These are phyloP conservation scores for Noccaea bulbosa DNA, from an alignment of 345 rosid genomes.

Conservation along the genomic window DNA sequence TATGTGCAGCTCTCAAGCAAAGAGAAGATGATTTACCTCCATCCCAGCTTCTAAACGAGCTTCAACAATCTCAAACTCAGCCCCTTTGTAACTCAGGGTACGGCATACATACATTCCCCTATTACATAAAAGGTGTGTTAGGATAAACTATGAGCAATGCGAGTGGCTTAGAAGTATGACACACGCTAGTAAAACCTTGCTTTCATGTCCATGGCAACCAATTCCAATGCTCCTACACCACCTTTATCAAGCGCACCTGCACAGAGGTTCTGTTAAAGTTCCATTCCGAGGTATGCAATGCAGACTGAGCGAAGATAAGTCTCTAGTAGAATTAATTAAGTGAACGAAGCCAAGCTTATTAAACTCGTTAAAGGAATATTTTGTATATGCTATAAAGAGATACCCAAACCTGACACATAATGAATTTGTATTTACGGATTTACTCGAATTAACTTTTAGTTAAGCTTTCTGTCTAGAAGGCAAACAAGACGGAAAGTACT, in stretches of 20 bases:
- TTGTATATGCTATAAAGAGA: slow-evolving; percentile 20
- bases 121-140: slow-evolving; percentile 39
- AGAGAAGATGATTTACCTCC: slow-evolving; percentile 61
- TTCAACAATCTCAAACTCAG: slow-evolving; percentile 91
- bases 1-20: slow-evolving; percentile 20
- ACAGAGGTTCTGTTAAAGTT: slow-evolving; percentile 28
- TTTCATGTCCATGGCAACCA: slow-evolving; percentile 99
- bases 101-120: slow-evolving; percentile 99
- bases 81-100: slow-evolving; percentile 96
- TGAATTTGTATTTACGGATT: slow-evolving; percentile 4
- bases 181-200: slow-evolving; percentile 66
- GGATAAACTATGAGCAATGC: slow-evolving; percentile 24
- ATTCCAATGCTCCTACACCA: slow-evolving; percentile 97
- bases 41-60: slow-evolving; percentile 86
- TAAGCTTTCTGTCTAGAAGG: slow-evolving; percentile 18
- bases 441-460: not conserved
- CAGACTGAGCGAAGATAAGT: slow-evolving; percentile 26
- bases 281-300: slow-evolving; percentile 3
- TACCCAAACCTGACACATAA: not conserved
- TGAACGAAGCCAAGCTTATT: not conserved
- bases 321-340: slow-evolving; percentile 2
- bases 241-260: slow-evolving; percentile 97
- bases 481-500: not conserved
- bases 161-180: slow-evolving; percentile 21
- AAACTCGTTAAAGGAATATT: slow-evolving; percentile 18